A percentile compares a stretch with the other conserved stretches of the same genome.
Evolutionary conservation across 345 rosid genomes (phyloP).

Genomic region (Eucalyptus fibrosa): DNA sequence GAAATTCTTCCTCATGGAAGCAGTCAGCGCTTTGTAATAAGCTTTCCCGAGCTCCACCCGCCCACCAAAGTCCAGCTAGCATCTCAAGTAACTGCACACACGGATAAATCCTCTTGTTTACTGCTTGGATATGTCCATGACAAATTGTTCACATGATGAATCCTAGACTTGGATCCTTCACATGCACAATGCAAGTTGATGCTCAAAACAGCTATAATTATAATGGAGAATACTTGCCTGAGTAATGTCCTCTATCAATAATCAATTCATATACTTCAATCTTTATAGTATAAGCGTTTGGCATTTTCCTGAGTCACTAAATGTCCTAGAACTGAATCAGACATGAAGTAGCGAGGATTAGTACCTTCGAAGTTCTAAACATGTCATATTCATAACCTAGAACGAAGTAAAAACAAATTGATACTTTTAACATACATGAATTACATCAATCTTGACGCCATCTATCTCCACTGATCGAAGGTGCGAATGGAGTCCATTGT

Average conservation of each 20-base stretch:
- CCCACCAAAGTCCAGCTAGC: conserved; percentile 76
- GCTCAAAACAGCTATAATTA: background rate
- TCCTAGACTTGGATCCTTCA: background rate
- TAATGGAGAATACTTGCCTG: background rate
- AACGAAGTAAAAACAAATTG: background rate
- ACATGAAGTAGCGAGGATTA: background rate
- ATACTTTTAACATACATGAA: conserved; percentile 49
- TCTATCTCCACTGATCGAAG: conserved; percentile 54
- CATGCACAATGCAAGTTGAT: background rate
- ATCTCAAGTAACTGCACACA: conserved; percentile 53
- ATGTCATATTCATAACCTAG: background rate
- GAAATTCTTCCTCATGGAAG: conserved; percentile 70
- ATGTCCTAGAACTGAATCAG: background rate
- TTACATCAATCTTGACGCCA: conserved; percentile 92
- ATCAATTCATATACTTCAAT: background rate
- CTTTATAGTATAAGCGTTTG: background rate
- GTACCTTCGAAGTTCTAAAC: background rate
- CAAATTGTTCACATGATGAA: background rate
- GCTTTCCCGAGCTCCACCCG: conserved; percentile 80
- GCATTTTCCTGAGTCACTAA: background rate
- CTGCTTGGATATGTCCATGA: background rate
- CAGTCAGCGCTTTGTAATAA: conserved; percentile 64
- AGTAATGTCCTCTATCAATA: background rate
- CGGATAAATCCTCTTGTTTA: background rate
- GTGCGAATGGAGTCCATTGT: conserved; percentile 73